Conservation (phyloP, 176 grass and related monocot genomes). For the Phoenix dactylifera region DNA sequence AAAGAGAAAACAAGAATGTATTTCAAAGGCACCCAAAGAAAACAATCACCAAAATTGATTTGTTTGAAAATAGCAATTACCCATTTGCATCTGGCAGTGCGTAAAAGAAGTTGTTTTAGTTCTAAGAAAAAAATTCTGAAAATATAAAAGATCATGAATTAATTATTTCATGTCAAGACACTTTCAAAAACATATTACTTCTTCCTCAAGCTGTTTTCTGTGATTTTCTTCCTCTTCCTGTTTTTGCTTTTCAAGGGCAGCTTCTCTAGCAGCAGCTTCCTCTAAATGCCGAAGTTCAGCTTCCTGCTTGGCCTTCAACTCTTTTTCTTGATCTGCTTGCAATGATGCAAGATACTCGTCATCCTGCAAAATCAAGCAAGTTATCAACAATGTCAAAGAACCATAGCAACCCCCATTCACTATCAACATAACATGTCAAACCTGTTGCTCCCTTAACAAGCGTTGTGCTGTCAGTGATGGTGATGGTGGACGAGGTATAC, state of each 20-base stretch:
- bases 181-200: constrained; percentile 29
- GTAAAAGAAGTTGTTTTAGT: too few relatives aligned
- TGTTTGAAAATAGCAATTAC: too few relatives aligned
- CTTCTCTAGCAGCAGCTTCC: constrained; percentile 46
- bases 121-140: too few relatives aligned
- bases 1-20: too few relatives aligned
- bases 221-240: constrained; percentile 56
- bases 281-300: constrained; percentile 48
- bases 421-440: constrained; percentile 16
- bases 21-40: too few relatives aligned
- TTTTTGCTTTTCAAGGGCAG: constrained; percentile 52
- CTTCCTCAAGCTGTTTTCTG: constrained; percentile 79
- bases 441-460: constrained; percentile 92
- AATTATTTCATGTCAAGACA: too few relatives aligned
- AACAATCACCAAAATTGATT: too few relatives aligned
- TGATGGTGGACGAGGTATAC: constrained; percentile 44
- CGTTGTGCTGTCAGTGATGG: constrained; percentile 68
- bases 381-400: neutral
- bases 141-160: too few relatives aligned
- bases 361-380: constrained; percentile 42
- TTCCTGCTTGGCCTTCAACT: constrained; percentile 64
- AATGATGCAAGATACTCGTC: constrained; percentile 86
- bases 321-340: constrained; percentile 85
- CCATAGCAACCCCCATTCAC: neutral
- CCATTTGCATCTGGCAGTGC: too few relatives aligned